Base-by-base conservation (phyloP, 2,329 filamentous ascomycete species). In the Colletotrichum euphorbiae region DNA sequence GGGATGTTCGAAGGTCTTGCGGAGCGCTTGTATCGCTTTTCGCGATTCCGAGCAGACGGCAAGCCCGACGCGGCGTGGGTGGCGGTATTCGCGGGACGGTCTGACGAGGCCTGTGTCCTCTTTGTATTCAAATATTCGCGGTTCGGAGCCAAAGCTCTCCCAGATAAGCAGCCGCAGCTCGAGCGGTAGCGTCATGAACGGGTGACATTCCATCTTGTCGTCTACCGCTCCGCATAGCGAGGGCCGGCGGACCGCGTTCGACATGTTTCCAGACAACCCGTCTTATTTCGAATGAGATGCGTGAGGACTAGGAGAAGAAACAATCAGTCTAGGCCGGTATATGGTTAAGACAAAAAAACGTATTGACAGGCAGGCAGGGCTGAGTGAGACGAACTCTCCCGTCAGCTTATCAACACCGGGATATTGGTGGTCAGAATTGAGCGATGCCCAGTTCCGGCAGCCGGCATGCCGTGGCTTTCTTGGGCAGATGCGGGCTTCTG, bases 131-230 rank as follows among this genome's bases (percentile, higher is more conserved):
- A 68, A 55, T 8, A 65, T 54, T 3, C 65, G 45, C 28, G 65
- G 33, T 7, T 65, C 46, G 3, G 38, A 21, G 38, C 54, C 61
- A 17, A 65, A 28, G 1, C 19, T 13, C 15, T 68, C 65, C 65
- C 65, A 68, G 6, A 68, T 59, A 31, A 68, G 61, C 13, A 68
- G 65, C 13, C 65, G 65, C 28, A 68, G 46, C 24, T 68, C 65
- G 38, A 68, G 54, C 9, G 65, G 65, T 40, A 68, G 65, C 12
- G 46, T 24, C 54, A 13, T n/a, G 46, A 68, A 65, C 13, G 65
- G 65, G 31, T 68, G 64, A 8, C 33, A 21, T 38, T 19, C n/a
- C 51, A 45, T 19, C 2, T 45, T 6, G 24, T 51, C 19, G 45
- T 43, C 19, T 9, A 6, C 12, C 17, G 24, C 15, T 24, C 6